Evolutionary conservation across 73 alveolate genomes (phyloP), one percentile per base, ranked within the genome.

Genomic region (Paramecium octaurelia): DNA sequence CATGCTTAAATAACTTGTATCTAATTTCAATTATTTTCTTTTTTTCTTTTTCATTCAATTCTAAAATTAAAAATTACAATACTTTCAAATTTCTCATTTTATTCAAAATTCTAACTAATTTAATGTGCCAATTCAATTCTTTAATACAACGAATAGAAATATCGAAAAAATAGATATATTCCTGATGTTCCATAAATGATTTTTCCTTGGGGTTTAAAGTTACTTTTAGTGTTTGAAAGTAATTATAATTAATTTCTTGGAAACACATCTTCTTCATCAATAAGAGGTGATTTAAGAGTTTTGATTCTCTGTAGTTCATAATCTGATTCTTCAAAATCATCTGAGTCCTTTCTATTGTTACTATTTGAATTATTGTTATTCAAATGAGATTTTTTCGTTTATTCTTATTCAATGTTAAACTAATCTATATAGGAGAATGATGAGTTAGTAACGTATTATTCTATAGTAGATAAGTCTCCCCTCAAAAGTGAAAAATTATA

Each of bases 81-180:
- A 64, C 84, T 64, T 8, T 64, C 84, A 64, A 31, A 64, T 27
- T 64, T 64, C 12, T 64, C 84, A 27, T 64, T 64, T 64, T 64
- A 36, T 40, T 73, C 87, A 43, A 73, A 73, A 73, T 35, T 73
- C 59, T 80, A 21, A 80, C 75, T 21, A 46, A 44, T 42, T 44
- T 42, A 48, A 31, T 80, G 43, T n/a, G 91, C 91, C 27, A 80
- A 43, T 80, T 80, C 91, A 14, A 80, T 31, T 80, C 91, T 80
- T 48, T 80, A 31, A 48, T 80, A 80, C 2, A 80, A 16, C 10
- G 91, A 43, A 80, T 80, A 80, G 29, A 40, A 80, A 80, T 80
- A 80, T 80, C 91, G 48, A 80, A 80, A 24, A 48, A 80, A 80
- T 24, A 80, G 14, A 64, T 80, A 80, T 8, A 80, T 23, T 24